Base-by-base conservation (phyloP, 805 yeast species). In the Saccharomycopsis guyanensis region DNA sequence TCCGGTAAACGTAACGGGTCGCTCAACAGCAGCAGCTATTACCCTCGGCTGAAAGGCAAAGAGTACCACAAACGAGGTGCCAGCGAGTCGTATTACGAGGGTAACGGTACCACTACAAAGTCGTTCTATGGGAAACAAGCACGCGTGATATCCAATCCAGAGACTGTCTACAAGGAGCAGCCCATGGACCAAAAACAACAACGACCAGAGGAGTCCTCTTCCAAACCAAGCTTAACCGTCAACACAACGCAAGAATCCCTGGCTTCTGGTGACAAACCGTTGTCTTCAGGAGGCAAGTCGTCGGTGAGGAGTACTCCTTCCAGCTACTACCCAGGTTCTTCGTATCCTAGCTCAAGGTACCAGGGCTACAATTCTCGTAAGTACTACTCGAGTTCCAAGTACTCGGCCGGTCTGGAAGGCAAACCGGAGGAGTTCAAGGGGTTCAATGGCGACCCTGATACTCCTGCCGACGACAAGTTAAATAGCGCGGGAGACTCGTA, bases 401-500 rank as follows among this genome's bases (percentile, higher is more conserved):
- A 43, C 20, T 16, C 22, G 16, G 19, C 20, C 6, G 20, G 20
- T 15, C 20, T 33, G 20, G 37, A 33, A 8, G 37, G 20, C 8
- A 33, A 33, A 15, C 20, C 10, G 18, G 19, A 15, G 19, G 37
- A 33, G 20, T 8, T 8, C 20, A 10, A 33, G n/a, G n/a, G n/a
- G n/a, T n/a, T n/a, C n/a, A 15, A 33, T 15, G 20, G 20, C 18
- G 20, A 8, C 37, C 7, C 10, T 18, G 20, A 15, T 27, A 10
- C 32, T 27, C 15, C 35, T 8, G 19, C 10, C 24, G 38, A 31
- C 15, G 37, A 33, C 18, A 32, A 7, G 24, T 18, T 18, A n/a
- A 38, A 37, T 29, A 15, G 3, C 19, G 18, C n/a, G 5, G 43
- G 45, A 13, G 49, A 46, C 34, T 41, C 49, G 10, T 46, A 46